Evolutionary conservation across 176 grass and related monocot genomes (phyloP).

Genomic region (Phragmites australis): DNA sequence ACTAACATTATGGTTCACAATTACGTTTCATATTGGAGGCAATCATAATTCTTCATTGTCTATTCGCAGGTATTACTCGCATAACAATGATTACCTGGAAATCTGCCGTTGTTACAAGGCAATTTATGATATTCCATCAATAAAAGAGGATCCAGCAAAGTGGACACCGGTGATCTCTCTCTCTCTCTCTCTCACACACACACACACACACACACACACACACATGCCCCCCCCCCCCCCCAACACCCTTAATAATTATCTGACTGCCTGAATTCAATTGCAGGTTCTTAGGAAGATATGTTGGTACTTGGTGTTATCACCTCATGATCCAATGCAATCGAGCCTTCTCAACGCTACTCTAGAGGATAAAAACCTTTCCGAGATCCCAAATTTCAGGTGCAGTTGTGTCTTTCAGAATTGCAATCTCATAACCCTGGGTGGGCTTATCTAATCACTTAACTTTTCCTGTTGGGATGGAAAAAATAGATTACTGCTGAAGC

Average conservation of each 20-base stretch:
- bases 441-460: not conserved
- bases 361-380: slow-evolving; percentile 92
- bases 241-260: not conserved
- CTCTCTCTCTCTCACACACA: not conserved
- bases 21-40: not conserved
- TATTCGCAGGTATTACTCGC: slow-evolving; percentile 66
- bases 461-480: not conserved
- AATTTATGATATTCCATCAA: slow-evolving; percentile 88
- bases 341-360: slow-evolving; percentile 90
- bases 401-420: slow-evolving; percentile 1
- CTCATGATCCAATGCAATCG: slow-evolving; percentile 92
- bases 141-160: slow-evolving; percentile 75
- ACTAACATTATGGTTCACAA: not conserved
- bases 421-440: not conserved
- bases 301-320: slow-evolving; percentile 83
- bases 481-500: slow-evolving; percentile 66
- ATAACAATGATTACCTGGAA: slow-evolving; percentile 94
- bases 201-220: too few species aligned
- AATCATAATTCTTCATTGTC: not conserved
- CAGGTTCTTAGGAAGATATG: slow-evolving; percentile 97
- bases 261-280: slow-evolving; percentile 9
- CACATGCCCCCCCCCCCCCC: not conserved
- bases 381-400: slow-evolving; percentile 85
- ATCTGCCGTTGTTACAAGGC: slow-evolving; percentile 93
- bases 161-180: slow-evolving; percentile 77